These are phyloP conservation scores for Clarireedia sp. DNA, from an alignment of 2,329 filamentous ascomycete genomes.

Conservation along the genomic window DNA sequence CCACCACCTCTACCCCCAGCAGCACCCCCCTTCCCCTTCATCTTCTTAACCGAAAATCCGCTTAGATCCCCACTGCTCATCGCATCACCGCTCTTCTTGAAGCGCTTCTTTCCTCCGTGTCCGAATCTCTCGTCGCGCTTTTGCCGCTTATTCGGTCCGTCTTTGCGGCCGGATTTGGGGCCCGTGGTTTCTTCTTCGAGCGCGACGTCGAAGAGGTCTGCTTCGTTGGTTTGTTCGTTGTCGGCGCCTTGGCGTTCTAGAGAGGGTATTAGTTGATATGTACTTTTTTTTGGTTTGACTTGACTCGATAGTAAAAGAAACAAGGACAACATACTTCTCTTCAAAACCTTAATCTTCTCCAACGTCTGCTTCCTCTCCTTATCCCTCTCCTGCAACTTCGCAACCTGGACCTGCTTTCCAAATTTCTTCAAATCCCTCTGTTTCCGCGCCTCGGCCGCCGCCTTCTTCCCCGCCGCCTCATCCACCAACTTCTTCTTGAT, in stretches of 20 bases:
- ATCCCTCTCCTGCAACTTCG: conserved; percentile 87
- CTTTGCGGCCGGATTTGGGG: conserved; percentile 13
- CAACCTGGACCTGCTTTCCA: conserved; percentile 94
- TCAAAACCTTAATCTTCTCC: conserved; percentile 90
- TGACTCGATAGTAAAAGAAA: background rate
- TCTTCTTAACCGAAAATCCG: conserved; percentile 73
- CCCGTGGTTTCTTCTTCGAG: conserved; percentile 48
- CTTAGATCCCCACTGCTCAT: conserved; percentile 71
- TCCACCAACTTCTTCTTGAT: conserved; percentile 91
- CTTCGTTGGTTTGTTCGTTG: conserved; percentile 55
- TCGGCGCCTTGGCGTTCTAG: conserved; percentile 74
- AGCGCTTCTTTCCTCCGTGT: conserved; percentile 91
- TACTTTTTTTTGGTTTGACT: conserved; percentile 16
- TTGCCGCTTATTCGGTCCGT: conserved; percentile 62
- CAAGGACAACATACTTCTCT: conserved; percentile 70
- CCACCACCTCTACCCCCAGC: conserved; percentile 35
- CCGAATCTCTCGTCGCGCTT: conserved; percentile 96
- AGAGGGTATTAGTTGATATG: background rate
- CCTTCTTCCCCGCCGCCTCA: conserved; percentile 87
- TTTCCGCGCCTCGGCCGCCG: conserved; percentile 80
- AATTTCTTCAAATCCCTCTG: conserved; percentile 97
- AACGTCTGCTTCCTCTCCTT: conserved; percentile 89
- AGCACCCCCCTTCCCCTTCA: conserved; percentile 51
- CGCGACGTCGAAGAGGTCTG: conserved; percentile 85
- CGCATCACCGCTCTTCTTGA: conserved; percentile 85